Conservation (phyloP, 192 early-diverging fungal genomes). For the Coemansia sp. region DNA sequence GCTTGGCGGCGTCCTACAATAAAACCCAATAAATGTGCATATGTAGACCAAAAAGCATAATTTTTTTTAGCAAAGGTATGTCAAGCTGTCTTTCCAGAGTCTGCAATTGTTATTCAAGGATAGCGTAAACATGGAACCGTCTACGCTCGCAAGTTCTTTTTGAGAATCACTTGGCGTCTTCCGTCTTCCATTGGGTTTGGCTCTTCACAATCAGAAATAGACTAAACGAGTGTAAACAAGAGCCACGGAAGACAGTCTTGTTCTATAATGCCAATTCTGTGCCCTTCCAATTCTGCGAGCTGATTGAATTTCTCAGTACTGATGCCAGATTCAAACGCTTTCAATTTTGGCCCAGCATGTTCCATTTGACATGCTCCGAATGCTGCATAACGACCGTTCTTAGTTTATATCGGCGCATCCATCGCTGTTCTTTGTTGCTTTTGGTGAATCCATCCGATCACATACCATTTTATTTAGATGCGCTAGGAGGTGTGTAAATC, state of each 20-base stretch:
- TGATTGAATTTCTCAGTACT: neutral
- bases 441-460: conserved; percentile 19
- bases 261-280: neutral
- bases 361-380: neutral
- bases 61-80: neutral
- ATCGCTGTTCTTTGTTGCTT: conserved; percentile 3
- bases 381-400: neutral
- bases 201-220: neutral
- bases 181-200: neutral
- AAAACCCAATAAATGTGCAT: neutral
- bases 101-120: neutral
- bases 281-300: neutral
- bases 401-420: conserved; percentile 8
- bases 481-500: conserved; percentile 7
- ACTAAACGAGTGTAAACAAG: neutral
- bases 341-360: neutral
- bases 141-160: neutral
- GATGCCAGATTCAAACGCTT: neutral
- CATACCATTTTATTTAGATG: conserved; percentile 19
- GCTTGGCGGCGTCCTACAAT: conserved; percentile 43
- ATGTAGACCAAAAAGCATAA: neutral
- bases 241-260: neutral
- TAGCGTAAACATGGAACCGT: neutral
- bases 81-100: neutral
- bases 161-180: neutral